Percentiles rank a stretch among this genome's conserved stretches.
Evolutionary conservation across 352 stramenopile genomes (phyloP).

Genomic region (Globisporangium barbulae): DNA sequence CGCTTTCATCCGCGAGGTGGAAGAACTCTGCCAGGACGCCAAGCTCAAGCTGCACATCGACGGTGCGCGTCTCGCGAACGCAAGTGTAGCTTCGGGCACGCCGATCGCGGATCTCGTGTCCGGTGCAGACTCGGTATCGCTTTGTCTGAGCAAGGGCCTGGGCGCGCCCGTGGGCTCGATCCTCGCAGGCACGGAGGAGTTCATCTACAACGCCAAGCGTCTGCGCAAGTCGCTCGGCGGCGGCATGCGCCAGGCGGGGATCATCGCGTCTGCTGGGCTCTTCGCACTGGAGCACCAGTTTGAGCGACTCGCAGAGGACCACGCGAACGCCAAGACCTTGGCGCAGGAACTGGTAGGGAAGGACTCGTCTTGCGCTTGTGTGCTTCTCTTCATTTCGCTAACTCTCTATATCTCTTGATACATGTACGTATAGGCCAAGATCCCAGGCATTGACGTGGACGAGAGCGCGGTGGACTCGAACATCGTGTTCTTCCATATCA

Average conservation of each 20-base stretch:
- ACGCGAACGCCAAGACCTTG: constrained; percentile 72
- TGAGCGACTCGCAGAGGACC: constrained; percentile 77
- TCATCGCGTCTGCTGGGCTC: constrained; percentile 92
- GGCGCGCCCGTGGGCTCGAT: constrained; percentile 94
- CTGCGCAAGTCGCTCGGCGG: constrained; percentile 96
- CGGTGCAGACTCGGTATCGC: constrained; percentile 88
- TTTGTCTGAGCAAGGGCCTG: constrained; percentile 96
- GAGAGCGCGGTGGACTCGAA: constrained; percentile 80
- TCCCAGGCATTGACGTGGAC: constrained; percentile 69
- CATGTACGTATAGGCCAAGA: constrained; percentile 21
- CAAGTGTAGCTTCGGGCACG: constrained; percentile 78
- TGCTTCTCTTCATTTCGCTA: neutral
- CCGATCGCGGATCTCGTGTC: constrained; percentile 75
- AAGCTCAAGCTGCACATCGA: constrained; percentile 94
- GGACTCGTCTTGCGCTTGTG: neutral
- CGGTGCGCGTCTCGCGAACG: constrained; percentile 95
- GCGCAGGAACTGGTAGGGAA: constrained; percentile 48
- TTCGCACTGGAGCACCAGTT: constrained; percentile 90
- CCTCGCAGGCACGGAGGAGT: constrained; percentile 87
- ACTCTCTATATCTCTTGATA: neutral
- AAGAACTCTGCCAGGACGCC: constrained; percentile 63
- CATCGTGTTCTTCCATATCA: constrained; percentile 82
- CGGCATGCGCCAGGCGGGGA: constrained; percentile 95
- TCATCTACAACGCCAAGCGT: constrained; percentile 88
- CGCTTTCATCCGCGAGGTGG: constrained; percentile 78